Percentiles rank a stretch among this genome's conserved stretches.
phyloP scores from a whole-genome alignment of 257 asterid species.

The Solanum pinnatisectum region DNA sequence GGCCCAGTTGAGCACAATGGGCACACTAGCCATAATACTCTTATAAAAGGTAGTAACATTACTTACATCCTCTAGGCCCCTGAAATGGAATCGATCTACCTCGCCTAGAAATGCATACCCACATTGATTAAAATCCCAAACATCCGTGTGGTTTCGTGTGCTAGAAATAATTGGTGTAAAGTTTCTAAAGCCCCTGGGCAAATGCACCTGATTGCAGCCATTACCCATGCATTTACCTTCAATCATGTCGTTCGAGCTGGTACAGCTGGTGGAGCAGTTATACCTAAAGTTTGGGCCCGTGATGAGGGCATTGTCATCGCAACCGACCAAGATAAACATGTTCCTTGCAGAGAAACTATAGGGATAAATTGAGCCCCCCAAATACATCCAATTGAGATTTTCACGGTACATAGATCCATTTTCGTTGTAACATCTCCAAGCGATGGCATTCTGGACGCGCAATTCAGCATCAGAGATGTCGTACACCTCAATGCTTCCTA shows the following conservation, averaged over 20 bases:
- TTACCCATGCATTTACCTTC: conserved; percentile 1
- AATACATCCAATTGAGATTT: conserved; percentile 9
- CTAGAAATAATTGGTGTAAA: background rate
- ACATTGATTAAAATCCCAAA: background rate
- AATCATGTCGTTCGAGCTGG: background rate
- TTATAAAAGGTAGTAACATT: background rate
- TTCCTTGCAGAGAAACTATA: conserved; percentile 5
- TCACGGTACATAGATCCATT: background rate
- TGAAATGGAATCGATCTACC: background rate
- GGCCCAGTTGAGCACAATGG: background rate
- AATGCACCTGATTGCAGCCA: conserved; percentile 5
- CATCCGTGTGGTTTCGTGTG: background rate
- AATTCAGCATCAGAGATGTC: conserved; percentile 44
- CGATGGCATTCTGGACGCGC: conserved; percentile 33
- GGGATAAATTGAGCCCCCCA: background rate
- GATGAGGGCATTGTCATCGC: conserved; percentile 5
- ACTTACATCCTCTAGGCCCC: background rate
- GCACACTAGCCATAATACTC: background rate
- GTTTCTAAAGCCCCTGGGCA: background rate
- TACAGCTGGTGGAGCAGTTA: background rate
- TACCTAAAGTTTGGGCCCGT: background rate
- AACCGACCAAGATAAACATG: conserved; percentile 6
- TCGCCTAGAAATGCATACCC: conserved; percentile 13
- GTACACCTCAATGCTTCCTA: conserved; percentile 1
- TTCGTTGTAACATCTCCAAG: conserved; percentile 23